phyloP scores from a whole-genome alignment of 352 stramenopile genomes.

The Phytophthora fragariae region DNA sequence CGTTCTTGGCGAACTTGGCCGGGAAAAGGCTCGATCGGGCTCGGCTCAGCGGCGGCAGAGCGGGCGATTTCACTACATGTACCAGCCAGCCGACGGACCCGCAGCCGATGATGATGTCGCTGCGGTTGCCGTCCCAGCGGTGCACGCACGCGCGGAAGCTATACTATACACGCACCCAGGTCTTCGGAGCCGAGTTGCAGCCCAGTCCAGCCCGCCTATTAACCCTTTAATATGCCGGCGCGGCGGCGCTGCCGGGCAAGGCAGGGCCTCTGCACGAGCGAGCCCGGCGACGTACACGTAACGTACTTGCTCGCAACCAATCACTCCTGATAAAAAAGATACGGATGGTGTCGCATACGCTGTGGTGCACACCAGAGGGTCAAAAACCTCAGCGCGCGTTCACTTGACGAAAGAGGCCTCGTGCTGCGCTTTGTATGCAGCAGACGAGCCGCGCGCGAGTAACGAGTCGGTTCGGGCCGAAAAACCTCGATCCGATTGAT shows the following conservation, averaged over 20 bases:
- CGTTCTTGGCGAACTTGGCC: no score
- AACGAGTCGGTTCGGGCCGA: constrained; percentile 30
- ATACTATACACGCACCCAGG: no score
- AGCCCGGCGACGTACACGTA: neutral
- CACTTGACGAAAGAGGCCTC: constrained; percentile 25
- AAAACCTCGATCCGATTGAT: constrained; percentile 19
- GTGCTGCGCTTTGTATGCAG: constrained; percentile 27
- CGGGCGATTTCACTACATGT: no score
- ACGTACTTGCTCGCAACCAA: constrained; percentile 29
- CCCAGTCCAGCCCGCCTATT: neutral
- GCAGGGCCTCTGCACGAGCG: neutral
- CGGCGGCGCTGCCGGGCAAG: neutral
- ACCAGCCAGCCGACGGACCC: no score
- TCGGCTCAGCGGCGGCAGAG: no score
- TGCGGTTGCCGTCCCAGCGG: no score
- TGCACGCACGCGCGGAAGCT: no score
- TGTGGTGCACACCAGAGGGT: constrained; percentile 6
- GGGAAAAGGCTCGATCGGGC: no score
- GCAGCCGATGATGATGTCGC: no score
- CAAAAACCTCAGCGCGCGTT: constrained; percentile 23
- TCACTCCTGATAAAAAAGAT: constrained; percentile 36
- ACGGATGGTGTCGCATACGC: constrained; percentile 28
- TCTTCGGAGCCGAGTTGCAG: no score
- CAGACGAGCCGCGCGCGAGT: constrained; percentile 31
- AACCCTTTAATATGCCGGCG: neutral